A percentile compares a stretch with the other conserved stretches of the same genome.
Conservation (phyloP, 768 basidiomycete genomes). For the Phlebiopsis flavidoalba region DNA sequence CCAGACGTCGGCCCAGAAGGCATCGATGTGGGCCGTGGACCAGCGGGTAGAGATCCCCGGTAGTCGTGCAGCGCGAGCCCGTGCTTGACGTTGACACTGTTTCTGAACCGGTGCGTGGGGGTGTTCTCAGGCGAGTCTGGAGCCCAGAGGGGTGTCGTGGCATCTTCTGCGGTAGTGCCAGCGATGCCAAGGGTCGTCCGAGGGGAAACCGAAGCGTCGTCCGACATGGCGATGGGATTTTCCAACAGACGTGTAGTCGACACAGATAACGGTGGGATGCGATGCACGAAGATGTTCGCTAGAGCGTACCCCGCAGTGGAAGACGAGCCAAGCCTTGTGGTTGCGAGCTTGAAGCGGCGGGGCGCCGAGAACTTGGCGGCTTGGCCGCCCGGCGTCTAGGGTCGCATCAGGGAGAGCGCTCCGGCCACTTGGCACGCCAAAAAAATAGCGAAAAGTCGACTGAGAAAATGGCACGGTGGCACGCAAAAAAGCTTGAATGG, state of each 20-base stretch:
- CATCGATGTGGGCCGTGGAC: slow-evolving; percentile 54
- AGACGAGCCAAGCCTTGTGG: too few relatives aligned
- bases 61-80: slow-evolving; percentile 39
- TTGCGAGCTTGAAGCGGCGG: not conserved
- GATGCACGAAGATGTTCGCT: not conserved
- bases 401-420: not conserved
- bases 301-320: too few relatives aligned
- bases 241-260: not conserved
- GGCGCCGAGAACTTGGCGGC: not conserved
- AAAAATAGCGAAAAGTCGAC: too few relatives aligned
- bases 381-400: not conserved
- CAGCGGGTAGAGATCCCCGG: slow-evolving; percentile 45
- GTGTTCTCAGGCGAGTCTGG: slow-evolving; percentile 39
- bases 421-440: not conserved
- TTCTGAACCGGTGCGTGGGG: slow-evolving; percentile 40
- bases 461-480: too few relatives aligned
- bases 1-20: slow-evolving; percentile 76
- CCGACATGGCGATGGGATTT: not conserved
- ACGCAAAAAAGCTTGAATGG: too few relatives aligned
- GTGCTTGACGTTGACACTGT: slow-evolving; percentile 21
- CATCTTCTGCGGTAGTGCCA: not conserved
- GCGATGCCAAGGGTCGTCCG: slow-evolving; percentile 4
- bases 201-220: not conserved
- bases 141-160: slow-evolving; percentile 31
- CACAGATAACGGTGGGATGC: not conserved